phyloP scores from a whole-genome alignment of 1,284 basidiomycete genomes.

The Neonothopanus nambi region DNA sequence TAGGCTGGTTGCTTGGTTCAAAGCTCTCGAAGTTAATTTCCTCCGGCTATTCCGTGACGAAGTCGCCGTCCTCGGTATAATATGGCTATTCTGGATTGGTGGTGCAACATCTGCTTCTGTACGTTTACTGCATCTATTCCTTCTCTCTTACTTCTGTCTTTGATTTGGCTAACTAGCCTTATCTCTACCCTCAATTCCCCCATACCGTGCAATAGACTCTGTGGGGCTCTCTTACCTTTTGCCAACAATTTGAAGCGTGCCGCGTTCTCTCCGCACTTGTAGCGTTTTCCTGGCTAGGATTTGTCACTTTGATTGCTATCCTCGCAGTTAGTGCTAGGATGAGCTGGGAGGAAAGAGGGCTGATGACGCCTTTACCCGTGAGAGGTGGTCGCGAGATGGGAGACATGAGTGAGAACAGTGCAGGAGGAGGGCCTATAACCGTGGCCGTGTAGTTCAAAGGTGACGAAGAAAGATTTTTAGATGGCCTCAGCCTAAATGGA shows the following conservation, averaged over 20 bases:
- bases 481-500: too few species aligned
- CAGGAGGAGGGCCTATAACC: too few species aligned
- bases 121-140: background rate
- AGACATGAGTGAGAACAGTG: too few species aligned
- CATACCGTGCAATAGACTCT: too few species aligned
- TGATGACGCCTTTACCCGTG: too few species aligned
- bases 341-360: too few species aligned
- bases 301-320: constrained; percentile 3
- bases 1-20: constrained; percentile 13
- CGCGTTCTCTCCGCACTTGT: constrained; percentile 4
- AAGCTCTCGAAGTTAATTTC: background rate
- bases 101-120: constrained; percentile 14
- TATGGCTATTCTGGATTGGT: constrained; percentile 18
- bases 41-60: constrained; percentile 11
- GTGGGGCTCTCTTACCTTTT: background rate
- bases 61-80: constrained; percentile 10
- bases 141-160: background rate
- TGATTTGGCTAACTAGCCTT: background rate
- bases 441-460: too few species aligned
- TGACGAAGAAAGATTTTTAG: background rate
- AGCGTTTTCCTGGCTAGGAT: constrained; percentile 13
- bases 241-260: constrained; percentile 9
- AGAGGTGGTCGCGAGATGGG: too few species aligned
- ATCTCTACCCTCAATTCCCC: background rate
- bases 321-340: background rate